Evolutionary conservation across 352 stramenopile genomes (phyloP).

Genomic region (Detonula confervacea): DNA sequence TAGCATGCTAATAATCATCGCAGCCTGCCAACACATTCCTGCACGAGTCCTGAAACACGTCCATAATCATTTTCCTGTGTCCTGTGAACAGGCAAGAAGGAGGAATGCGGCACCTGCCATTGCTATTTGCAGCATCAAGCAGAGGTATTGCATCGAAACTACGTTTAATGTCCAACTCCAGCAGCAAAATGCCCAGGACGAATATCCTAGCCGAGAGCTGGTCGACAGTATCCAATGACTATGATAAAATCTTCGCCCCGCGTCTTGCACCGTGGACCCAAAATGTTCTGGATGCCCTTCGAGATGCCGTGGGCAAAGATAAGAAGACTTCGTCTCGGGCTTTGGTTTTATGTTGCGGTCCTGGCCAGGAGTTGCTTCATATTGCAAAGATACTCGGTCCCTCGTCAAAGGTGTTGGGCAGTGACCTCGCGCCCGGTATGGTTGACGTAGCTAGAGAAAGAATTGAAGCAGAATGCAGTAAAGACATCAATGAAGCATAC

Average conservation of each 20-base stretch:
- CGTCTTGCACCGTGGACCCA: conserved; percentile 32
- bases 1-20: too few species aligned
- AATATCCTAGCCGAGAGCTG: conserved; percentile 37
- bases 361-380: conserved; percentile 30
- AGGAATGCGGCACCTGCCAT: too few species aligned
- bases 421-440: conserved; percentile 30
- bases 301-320: conserved; percentile 11
- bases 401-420: conserved; percentile 15
- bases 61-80: too few species aligned
- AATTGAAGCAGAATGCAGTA: conserved; percentile 14
- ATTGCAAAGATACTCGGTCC: conserved; percentile 26
- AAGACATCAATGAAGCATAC: background rate
- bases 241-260: conserved; percentile 27
- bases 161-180: too few species aligned
- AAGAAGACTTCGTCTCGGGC: background rate
- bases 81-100: too few species aligned
- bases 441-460: conserved; percentile 11
- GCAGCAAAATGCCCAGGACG: too few species aligned
- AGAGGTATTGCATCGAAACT: too few species aligned
- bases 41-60: too few species aligned
- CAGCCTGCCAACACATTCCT: too few species aligned
- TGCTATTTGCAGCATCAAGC: too few species aligned
- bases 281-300: conserved; percentile 20
- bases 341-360: conserved; percentile 29
- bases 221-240: conserved; percentile 26